Evolutionary conservation across 768 basidiomycete genomes (phyloP).

Genomic region (Russula earlei): DNA sequence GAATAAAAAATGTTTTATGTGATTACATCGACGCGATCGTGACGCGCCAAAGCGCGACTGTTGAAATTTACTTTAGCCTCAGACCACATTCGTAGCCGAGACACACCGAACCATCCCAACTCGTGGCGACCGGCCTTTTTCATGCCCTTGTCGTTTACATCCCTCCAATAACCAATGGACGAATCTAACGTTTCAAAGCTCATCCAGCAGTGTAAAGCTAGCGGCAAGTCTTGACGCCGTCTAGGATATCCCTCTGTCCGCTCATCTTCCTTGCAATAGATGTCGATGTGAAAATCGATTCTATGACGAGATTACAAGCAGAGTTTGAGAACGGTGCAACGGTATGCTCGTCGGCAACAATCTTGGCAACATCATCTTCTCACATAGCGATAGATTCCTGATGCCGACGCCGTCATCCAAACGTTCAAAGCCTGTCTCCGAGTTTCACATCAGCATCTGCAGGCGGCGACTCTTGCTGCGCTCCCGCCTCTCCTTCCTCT

Average conservation of each 20-base stretch:
- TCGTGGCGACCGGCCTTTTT: background rate
- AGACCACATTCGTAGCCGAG: conserved; percentile 2
- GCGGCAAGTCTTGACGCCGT: conserved; percentile 21
- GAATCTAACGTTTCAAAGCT: conserved; percentile 25
- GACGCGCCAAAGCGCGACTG: background rate
- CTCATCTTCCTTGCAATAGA: conserved; percentile 35
- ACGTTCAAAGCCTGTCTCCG: conserved; percentile 68
- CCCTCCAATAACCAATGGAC: conserved; percentile 21
- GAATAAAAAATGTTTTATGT: background rate
- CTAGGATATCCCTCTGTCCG: background rate
- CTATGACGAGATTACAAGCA: conserved; percentile 64
- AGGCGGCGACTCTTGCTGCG: conserved; percentile 63
- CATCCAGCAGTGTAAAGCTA: conserved; percentile 26
- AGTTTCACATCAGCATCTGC: conserved; percentile 73
- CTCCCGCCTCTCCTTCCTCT: conserved; percentile 59
- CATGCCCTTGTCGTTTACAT: background rate
- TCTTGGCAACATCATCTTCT: background rate
- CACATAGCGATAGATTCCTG: conserved; percentile 44
- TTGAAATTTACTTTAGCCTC: background rate
- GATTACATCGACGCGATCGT: conserved; percentile 5
- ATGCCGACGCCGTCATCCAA: conserved; percentile 60
- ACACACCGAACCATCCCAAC: background rate
- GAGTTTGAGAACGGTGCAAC: conserved; percentile 65
- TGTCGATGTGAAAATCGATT: conserved; percentile 73
- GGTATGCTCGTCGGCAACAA: conserved; percentile 33